A percentile compares a stretch with the other conserved stretches of the same genome.
These are phyloP conservation scores for Carex pumila DNA, from an alignment of 176 grass and related monocot genomes.

Conservation along the genomic window DNA sequence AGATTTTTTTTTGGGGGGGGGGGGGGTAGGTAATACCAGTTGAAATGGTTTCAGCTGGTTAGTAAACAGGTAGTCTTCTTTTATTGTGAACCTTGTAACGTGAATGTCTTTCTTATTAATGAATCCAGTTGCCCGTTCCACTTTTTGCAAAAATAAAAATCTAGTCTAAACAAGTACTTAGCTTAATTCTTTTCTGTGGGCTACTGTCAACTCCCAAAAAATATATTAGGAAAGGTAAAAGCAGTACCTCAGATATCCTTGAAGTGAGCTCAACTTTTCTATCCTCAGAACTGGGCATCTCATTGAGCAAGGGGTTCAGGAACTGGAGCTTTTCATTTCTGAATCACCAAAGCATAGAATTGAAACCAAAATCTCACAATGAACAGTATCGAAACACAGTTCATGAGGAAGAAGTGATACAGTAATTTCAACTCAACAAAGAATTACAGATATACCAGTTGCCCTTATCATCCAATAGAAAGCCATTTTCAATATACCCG, in stretches of 20 bases:
- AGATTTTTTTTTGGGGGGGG: neutral
- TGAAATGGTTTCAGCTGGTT: neutral
- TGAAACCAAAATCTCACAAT: neutral
- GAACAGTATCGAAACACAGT: neutral
- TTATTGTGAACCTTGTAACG: neutral
- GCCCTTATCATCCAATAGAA: too few species aligned
- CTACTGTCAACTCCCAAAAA: too few species aligned
- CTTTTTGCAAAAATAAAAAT: neutral
- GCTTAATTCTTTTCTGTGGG: too few species aligned
- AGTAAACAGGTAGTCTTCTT: too few species aligned
- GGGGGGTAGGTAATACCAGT: neutral
- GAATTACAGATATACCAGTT: too few species aligned
- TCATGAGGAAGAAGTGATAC: neutral
- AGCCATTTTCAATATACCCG: too few species aligned
- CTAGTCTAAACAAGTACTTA: neutral
- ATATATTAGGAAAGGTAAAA: too few species aligned
- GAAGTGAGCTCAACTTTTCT: neutral
- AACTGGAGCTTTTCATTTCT: slow-evolving; percentile 45
- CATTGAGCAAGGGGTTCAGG: slow-evolving; percentile 31
- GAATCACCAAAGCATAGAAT: neutral
- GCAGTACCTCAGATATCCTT: slow-evolving; percentile 40
- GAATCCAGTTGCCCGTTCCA: neutral
- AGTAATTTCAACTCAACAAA: too few species aligned
- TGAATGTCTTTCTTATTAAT: neutral
- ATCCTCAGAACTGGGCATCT: slow-evolving; percentile 20